Evolutionary conservation across 768 basidiomycete species (phyloP).

Genomic region (Suillus ampliporus): DNA sequence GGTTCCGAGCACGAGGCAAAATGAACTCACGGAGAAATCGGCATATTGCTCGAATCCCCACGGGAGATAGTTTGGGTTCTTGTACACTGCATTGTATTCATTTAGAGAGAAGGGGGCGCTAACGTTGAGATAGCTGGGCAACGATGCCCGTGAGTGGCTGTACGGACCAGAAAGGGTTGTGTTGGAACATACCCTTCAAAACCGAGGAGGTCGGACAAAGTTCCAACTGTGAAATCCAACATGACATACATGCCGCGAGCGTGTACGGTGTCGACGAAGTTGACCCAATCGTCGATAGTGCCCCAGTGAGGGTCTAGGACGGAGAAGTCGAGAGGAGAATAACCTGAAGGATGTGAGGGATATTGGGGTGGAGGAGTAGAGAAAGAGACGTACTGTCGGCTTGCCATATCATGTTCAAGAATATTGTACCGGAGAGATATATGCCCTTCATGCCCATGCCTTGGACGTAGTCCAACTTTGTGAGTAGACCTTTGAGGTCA

Average conservation of each 20-base stretch:
- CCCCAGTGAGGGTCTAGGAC: slow-evolving; percentile 95
- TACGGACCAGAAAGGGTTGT: slow-evolving; percentile 16
- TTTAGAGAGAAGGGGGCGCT: slow-evolving; percentile 80
- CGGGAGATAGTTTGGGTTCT: slow-evolving; percentile 73
- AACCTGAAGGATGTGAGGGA: slow-evolving; percentile 55
- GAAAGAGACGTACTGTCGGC: slow-evolving; percentile 70
- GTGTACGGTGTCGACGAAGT: slow-evolving; percentile 78
- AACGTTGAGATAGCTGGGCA: slow-evolving; percentile 65
- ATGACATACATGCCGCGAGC: slow-evolving; percentile 88
- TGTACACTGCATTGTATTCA: slow-evolving; percentile 80
- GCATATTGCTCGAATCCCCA: slow-evolving; percentile 88
- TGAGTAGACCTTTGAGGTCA: slow-evolving; percentile 78
- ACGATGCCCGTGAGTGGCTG: slow-evolving; percentile 16
- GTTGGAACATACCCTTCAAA: slow-evolving; percentile 69
- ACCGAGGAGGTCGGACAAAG: slow-evolving; percentile 87
- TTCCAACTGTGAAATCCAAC: slow-evolving; percentile 93
- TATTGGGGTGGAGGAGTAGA: slow-evolving; percentile 14
- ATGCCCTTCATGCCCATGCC: slow-evolving; percentile 87
- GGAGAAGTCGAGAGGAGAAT: slow-evolving; percentile 91
- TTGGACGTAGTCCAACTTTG: slow-evolving; percentile 83
- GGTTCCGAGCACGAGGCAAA: slow-evolving; percentile 10
- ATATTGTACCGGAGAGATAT: slow-evolving; percentile 92
- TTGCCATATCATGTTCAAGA: slow-evolving; percentile 97
- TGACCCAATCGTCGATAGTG: slow-evolving; percentile 77
- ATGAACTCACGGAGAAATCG: slow-evolving; percentile 69